Base-by-base conservation (phyloP, 108 stramenopile species). In the Skeletonema costatum region DNA sequence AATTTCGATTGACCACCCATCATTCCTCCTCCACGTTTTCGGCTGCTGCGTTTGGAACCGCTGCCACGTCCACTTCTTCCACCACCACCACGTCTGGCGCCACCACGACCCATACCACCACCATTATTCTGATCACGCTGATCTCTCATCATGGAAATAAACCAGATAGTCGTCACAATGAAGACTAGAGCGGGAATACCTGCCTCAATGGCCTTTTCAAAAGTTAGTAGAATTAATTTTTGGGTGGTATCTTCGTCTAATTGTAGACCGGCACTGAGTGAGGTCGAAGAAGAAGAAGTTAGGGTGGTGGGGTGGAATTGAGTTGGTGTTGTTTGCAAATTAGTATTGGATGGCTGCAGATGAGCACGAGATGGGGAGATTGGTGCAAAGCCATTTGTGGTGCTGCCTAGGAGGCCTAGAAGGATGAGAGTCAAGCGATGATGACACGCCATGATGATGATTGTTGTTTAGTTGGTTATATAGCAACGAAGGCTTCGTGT, bases 141-240 rank as follows among this genome's bases (percentile, higher is more conserved):
- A 17, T 32, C 19, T 16, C 51, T 19, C 39, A 75, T 36, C n/a
- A 67, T 33, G n/a, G 60, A 32, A 30, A 80, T 51, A 32, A 80
- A 32, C 79, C 73, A 80, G 50, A 46, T 63, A 2, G 73, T 68
- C 2, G 65, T 58, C 29, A 80, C 7, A 1, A 74, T 36, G 58
- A 80, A 74, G 50, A 80, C 70, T 19, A 80, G 6, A n/a, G 79
- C 73, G 36, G 79, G 79, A 58, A 80, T 61, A 0, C 79, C 79
- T 5, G 73, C 73, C 9, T 80, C 79, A 32, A 80, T 80, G 17
- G 41, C 50, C 31, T 80, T 80, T 70, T 80, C 79, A 17, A 74
- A 80, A 9, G 79, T 56, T 5, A 80, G 60, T 19, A 80, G 53
- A 1, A 80, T 64, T 9, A 80, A 59, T 70, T 74, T 80, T 70